Evolutionary conservation across 148 eudicot genomes (phyloP).

Genomic region (Euryodendron excelsum): DNA sequence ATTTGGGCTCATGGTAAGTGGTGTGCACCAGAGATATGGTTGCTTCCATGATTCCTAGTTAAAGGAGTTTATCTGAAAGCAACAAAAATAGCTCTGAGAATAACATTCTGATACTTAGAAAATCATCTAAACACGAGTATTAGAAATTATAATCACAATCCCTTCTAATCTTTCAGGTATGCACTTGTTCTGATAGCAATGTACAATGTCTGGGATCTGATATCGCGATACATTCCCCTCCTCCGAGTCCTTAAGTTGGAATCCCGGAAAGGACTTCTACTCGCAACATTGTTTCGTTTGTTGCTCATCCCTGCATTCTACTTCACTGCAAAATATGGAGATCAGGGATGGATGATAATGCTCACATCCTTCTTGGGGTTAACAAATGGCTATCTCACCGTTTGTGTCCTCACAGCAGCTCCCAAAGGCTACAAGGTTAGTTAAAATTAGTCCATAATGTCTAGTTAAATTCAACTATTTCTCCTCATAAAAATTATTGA

Average conservation of each 20-base stretch:
- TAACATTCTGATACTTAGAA: no score
- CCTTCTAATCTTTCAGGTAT: conserved; percentile 41
- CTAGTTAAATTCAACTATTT: background rate
- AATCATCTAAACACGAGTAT: no score
- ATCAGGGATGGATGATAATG: conserved; percentile 79
- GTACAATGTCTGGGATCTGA: conserved; percentile 61
- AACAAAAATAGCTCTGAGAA: no score
- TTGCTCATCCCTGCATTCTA: conserved; percentile 61
- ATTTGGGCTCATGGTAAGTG: conserved; percentile 60
- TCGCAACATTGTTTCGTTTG: conserved; percentile 43
- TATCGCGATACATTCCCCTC: conserved; percentile 58
- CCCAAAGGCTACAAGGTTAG: conserved; percentile 75
- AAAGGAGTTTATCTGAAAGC: no score
- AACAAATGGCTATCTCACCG: conserved; percentile 80
- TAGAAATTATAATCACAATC: no score
- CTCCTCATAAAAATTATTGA: background rate
- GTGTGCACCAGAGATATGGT: no score
- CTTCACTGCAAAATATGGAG: conserved; percentile 75
- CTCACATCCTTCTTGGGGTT: conserved; percentile 57
- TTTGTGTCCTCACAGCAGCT: conserved; percentile 64
- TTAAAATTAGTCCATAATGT: background rate
- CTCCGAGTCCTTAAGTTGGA: conserved; percentile 34
- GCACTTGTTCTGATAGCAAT: conserved; percentile 62
- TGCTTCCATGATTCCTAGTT: no score
- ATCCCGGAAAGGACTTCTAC: conserved; percentile 47